phyloP scores from a whole-genome alignment of 345 rosid genomes.

The Gossypium stocksii region DNA sequence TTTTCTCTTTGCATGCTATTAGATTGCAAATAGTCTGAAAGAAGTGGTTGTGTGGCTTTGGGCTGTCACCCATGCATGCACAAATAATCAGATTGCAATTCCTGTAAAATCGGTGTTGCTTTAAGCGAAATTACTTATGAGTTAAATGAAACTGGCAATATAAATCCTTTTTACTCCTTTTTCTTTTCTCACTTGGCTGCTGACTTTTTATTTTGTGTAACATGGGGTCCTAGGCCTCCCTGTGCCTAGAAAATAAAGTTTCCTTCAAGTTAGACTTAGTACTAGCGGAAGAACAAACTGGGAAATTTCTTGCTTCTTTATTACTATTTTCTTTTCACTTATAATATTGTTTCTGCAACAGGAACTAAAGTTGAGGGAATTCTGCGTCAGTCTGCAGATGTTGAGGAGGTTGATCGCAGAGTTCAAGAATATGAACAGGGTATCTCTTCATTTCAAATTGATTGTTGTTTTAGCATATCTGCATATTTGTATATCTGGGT shows the following conservation, averaged over 20 bases:
- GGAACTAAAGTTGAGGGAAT: conserved; percentile 91
- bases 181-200: not conserved
- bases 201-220: not conserved
- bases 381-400: conserved; percentile 90
- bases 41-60: not conserved
- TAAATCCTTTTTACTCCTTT: not conserved
- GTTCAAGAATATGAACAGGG: conserved; percentile 97
- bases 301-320: not conserved
- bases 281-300: not conserved
- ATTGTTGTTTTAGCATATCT: conserved; percentile 16
- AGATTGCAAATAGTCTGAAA: not conserved
- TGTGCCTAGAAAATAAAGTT: not conserved
- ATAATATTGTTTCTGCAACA: conserved; percentile 29
- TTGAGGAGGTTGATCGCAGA: conserved; percentile 94
- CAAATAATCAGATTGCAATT: not conserved
- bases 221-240: not conserved
- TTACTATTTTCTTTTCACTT: not conserved
- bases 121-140: not conserved
- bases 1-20: too few relatives aligned
- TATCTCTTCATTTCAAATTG: conserved; percentile 25
- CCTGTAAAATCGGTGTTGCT: not conserved
- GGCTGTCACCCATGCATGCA: not conserved
- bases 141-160: not conserved
- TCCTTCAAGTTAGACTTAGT: not conserved
- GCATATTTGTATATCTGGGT: conserved; percentile 3